Evolutionary conservation across 352 stramenopile species (phyloP).

Genomic region (Phytophthora sojae): DNA sequence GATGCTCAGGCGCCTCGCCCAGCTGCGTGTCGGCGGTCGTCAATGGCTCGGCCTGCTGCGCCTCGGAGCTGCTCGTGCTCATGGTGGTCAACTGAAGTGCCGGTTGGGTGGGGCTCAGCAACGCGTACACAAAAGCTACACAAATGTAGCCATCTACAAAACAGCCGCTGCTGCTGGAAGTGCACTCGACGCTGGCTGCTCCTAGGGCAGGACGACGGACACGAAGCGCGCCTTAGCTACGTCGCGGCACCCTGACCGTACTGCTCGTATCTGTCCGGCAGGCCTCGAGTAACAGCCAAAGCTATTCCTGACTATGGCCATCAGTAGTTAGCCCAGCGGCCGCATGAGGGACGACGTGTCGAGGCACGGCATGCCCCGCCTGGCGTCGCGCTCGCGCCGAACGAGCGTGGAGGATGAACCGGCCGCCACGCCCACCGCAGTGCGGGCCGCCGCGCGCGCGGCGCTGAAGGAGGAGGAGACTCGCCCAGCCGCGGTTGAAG

Average conservation of each 20-base stretch:
- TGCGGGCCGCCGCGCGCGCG: slow-evolving; percentile 32
- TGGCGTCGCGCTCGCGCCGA: slow-evolving; percentile 13
- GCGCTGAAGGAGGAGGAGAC: slow-evolving; percentile 43
- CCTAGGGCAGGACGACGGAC: too few relatives aligned
- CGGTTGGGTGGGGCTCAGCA: neutral
- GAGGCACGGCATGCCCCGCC: slow-evolving; percentile 19
- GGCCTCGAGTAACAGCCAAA: neutral
- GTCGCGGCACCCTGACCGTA: too few relatives aligned
- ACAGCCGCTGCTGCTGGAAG: neutral
- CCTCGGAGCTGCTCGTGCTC: slow-evolving; percentile 7
- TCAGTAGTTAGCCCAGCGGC: slow-evolving; percentile 3
- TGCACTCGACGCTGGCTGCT: too few relatives aligned
- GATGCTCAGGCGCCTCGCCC: slow-evolving; percentile 52
- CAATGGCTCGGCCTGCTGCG: too few relatives aligned
- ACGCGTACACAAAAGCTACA: neutral
- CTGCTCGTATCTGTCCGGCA: too few relatives aligned
- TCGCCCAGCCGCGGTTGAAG: slow-evolving; percentile 19
- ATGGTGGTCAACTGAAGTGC: neutral
- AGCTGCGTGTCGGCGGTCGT: neutral
- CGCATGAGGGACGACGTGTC: slow-evolving; percentile 34
- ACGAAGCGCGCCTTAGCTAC: too few relatives aligned
- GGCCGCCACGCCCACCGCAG: slow-evolving; percentile 18
- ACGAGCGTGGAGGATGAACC: slow-evolving; percentile 22
- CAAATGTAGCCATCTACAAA: neutral
- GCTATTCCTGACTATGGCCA: slow-evolving; percentile 21